phyloP scores from a whole-genome alignment of 306 rosid species.

The Lathyrus oleraceus region DNA sequence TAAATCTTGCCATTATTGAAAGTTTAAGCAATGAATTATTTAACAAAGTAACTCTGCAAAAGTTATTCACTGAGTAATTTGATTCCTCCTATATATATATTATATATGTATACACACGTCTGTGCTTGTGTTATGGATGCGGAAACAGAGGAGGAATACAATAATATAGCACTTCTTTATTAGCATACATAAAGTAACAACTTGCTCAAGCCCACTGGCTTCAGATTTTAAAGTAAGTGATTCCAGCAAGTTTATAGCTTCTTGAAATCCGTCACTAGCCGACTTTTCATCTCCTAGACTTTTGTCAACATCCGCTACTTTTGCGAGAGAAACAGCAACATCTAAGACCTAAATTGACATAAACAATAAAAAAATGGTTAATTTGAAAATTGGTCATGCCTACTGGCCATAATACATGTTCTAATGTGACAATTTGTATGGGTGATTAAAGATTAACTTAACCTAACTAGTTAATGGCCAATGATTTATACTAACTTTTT shows the following conservation, averaged over 20 bases:
- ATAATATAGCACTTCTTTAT: too few species aligned
- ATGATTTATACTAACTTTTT: too few species aligned
- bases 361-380: conserved; percentile 23
- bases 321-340: conserved; percentile 87
- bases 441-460: not conserved
- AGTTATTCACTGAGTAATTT: too few species aligned
- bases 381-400: conserved; percentile 29
- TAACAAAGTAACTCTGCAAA: too few species aligned
- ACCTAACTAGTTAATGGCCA: too few species aligned
- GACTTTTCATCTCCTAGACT: conserved; percentile 72
- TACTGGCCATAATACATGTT: not conserved
- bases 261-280: conserved; percentile 74
- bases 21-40: too few species aligned
- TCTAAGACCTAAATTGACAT: conserved; percentile 62
- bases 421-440: not conserved
- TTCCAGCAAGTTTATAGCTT: conserved; percentile 80
- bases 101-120: too few species aligned
- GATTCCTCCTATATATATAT: too few species aligned
- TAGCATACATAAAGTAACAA: not conserved
- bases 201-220: conserved; percentile 61
- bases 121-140: too few species aligned
- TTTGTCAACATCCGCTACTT: conserved; percentile 93
- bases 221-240: conserved; percentile 62
- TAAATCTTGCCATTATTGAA: too few species aligned
- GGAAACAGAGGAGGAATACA: too few species aligned